phyloP scores from a whole-genome alignment of 805 yeast genomes.

The Schizosaccharomyces pombe region ASM294v3 CU329670.1:2354501-2355000 shows the following conservation, averaged over 20 bases:
- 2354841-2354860: conserved; percentile 52
- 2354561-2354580: conserved; percentile 66
- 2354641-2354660: conserved; percentile 95
- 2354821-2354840: conserved; percentile 94
- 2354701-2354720: conserved; percentile 75
- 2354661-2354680: conserved; percentile 93
- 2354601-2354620: conserved; percentile 60
- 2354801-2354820: conserved; percentile 61
- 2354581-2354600: conserved; percentile 91
- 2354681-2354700: conserved; percentile 65
- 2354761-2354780: conserved; percentile 15
- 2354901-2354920: conserved; percentile 12
- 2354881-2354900: conserved; percentile 19
- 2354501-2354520: conserved; percentile 75
- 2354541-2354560: conserved; percentile 57
- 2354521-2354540: conserved; percentile 86
- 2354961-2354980: background rate
- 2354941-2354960: conserved; percentile 4
- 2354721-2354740: conserved; percentile 66
- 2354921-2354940: conserved; percentile 9
- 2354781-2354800: conserved; percentile 24
- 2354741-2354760: conserved; percentile 61
- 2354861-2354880: conserved; percentile 37
- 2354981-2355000: background rate
- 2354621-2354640: conserved; percentile 75